Evolutionary conservation across 2,329 filamentous ascomycete species (phyloP), one percentile per base, ranked within the genome.

Genomic region (Cercospora janseana): DNA sequence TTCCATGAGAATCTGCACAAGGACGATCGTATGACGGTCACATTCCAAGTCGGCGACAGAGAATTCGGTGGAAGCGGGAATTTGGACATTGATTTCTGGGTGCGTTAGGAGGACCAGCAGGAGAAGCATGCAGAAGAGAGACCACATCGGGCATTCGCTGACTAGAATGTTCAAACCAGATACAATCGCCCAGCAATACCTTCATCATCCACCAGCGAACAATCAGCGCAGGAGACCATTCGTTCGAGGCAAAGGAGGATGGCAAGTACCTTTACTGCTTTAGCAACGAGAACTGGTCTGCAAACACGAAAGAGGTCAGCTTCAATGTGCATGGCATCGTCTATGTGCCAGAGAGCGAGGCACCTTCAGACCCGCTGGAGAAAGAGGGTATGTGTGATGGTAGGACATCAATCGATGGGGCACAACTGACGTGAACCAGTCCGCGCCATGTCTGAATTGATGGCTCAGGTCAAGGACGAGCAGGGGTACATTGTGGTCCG

Each of bases 241-340:
- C 88, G 51, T 97, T 98, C 74, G 86, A 83, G 29, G 91, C 93
- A 44, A 77, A 79, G 63, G 75, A 83, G 67, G 91, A 98, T 70
- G 93, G 93, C 59, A 90, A 87, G 74, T 96, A 87, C 76, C 77
- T 81, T 51, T 98, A 98, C 82, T 98, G 93, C 82, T 98, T 98
- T 76, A 94, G 93, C 74, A 98, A 98, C 74, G 92, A 97, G 78
- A 86, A 93, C 71, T 98, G 92, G 90, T 88, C 88, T 52, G 90
- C 91, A 52, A 89, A 89, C 71, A 94, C 83, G 69, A 98, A 98
- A 75, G 93, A 98, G 72, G 92, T 98, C 46, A 95, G 89, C 49
- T 98, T 98, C 82, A 98, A 98, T 71, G 93, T 98, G 45, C 93
- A 98, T 74, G 93, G 93, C 63, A 89, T 98, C 60, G 92, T 98